Percentiles rank a stretch among this genome's conserved stretches.
These are phyloP conservation scores for Mitragyna speciosa DNA, from an alignment of 257 asterid genomes.

Conservation along the genomic window DNA sequence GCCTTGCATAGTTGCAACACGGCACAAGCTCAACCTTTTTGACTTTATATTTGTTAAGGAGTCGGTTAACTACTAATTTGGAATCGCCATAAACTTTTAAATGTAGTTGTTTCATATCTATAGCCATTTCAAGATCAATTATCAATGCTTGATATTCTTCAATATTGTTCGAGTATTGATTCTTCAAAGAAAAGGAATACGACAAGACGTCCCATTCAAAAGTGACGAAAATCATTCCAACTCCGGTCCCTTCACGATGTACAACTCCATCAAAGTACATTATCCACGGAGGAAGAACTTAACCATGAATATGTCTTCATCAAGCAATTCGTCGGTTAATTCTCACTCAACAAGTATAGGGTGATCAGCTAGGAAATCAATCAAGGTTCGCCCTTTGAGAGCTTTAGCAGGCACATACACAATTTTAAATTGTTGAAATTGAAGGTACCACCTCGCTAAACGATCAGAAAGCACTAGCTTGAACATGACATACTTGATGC, in stretches of 20 bases:
- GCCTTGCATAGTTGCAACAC: too few species aligned
- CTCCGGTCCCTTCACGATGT: background rate
- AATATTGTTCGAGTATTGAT: background rate
- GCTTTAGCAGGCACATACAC: too few species aligned
- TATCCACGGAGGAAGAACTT: background rate
- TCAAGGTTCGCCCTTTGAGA: background rate
- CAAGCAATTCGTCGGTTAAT: background rate
- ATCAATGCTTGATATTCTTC: background rate
- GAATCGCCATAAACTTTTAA: background rate
- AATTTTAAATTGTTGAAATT: too few species aligned
- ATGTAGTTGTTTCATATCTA: background rate
- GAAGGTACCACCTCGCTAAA: too few species aligned
- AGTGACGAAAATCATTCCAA: background rate
- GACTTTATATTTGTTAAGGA: too few species aligned
- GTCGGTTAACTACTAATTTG: background rate
- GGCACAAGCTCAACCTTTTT: too few species aligned
- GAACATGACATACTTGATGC: too few species aligned
- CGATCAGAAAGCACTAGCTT: too few species aligned
- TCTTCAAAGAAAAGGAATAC: background rate
- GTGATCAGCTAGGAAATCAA: background rate
- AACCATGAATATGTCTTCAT: background rate
- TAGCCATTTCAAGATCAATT: background rate
- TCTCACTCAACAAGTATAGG: background rate
- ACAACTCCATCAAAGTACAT: background rate
- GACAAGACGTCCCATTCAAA: background rate